phyloP scores from a whole-genome alignment of 2,329 filamentous ascomycete species.

The Metarhizium humberi region DNA sequence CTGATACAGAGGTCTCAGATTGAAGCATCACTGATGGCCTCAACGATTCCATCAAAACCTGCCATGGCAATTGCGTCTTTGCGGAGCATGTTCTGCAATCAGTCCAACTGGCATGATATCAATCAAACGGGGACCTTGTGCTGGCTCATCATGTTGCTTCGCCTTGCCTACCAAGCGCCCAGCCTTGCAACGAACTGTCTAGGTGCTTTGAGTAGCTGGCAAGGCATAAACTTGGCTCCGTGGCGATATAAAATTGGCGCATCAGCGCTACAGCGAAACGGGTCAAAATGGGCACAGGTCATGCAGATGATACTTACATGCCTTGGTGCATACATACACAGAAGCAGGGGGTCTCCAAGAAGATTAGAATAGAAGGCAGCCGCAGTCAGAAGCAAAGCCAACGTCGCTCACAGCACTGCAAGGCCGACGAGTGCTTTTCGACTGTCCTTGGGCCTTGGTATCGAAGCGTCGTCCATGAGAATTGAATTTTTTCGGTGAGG shows the following conservation, averaged over 20 bases:
- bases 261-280: constrained; percentile 3
- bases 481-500: no score
- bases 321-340: background rate
- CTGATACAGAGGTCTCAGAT: background rate
- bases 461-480: no score
- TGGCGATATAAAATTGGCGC: background rate
- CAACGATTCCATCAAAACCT: no score
- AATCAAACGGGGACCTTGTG: no score
- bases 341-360: background rate
- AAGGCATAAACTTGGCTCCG: background rate
- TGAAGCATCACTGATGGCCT: background rate
- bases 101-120: background rate
- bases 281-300: background rate
- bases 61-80: no score
- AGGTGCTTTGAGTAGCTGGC: background rate
- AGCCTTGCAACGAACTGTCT: no score
- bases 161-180: no score
- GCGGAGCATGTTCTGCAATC: background rate
- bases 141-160: no score
- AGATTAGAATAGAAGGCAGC: background rate
- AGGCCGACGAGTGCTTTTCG: no score
- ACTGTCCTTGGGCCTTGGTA: no score
- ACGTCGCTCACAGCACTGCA: no score
- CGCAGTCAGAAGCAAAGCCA: background rate
- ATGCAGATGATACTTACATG: constrained; percentile 4